These are phyloP conservation scores for Diatrype stigma DNA, from an alignment of 2,329 filamentous ascomycete species.

Conservation along the genomic window DNA sequence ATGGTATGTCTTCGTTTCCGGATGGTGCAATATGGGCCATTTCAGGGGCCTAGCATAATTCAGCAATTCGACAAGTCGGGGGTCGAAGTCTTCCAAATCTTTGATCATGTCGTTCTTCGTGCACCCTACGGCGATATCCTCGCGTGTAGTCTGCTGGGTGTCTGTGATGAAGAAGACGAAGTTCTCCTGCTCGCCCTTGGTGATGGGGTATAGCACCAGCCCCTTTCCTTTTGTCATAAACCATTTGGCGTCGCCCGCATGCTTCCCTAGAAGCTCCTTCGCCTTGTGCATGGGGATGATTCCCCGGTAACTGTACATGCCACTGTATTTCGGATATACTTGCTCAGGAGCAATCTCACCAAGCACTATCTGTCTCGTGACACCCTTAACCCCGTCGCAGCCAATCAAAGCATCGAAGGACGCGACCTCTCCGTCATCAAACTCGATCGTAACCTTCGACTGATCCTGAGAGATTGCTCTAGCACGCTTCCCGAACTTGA, in stretches of 20 bases:
- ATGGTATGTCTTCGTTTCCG: slow-evolving; percentile 19
- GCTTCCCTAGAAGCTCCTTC: slow-evolving; percentile 20
- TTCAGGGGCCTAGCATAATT: slow-evolving; percentile 19
- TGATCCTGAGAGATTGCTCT: slow-evolving; percentile 17
- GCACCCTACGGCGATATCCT: slow-evolving; percentile 17
- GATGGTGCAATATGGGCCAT: slow-evolving; percentile 24
- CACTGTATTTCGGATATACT: slow-evolving; percentile 22
- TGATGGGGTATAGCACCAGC: slow-evolving; percentile 21
- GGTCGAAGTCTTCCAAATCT: slow-evolving; percentile 20
- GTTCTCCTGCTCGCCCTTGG: slow-evolving; percentile 20
- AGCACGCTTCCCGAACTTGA: slow-evolving; percentile 23
- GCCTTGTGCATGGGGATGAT: slow-evolving; percentile 25
- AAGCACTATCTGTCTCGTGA: slow-evolving; percentile 19
- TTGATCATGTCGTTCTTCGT: slow-evolving; percentile 22
- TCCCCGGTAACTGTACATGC: slow-evolving; percentile 27
- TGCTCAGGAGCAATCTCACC: slow-evolving; percentile 19
- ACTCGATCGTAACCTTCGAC: slow-evolving; percentile 17
- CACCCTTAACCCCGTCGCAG: slow-evolving; percentile 24
- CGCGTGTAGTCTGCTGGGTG: slow-evolving; percentile 14
- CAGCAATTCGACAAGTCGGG: slow-evolving; percentile 17
- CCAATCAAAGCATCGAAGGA: slow-evolving; percentile 21
- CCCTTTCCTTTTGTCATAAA: slow-evolving; percentile 22
- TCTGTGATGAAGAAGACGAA: slow-evolving; percentile 21
- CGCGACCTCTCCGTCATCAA: slow-evolving; percentile 16
- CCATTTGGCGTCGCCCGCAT: slow-evolving; percentile 25